Base-by-base conservation (phyloP, 2,329 filamentous ascomycete species). In the Pseudogymnoascus sp. region DNA sequence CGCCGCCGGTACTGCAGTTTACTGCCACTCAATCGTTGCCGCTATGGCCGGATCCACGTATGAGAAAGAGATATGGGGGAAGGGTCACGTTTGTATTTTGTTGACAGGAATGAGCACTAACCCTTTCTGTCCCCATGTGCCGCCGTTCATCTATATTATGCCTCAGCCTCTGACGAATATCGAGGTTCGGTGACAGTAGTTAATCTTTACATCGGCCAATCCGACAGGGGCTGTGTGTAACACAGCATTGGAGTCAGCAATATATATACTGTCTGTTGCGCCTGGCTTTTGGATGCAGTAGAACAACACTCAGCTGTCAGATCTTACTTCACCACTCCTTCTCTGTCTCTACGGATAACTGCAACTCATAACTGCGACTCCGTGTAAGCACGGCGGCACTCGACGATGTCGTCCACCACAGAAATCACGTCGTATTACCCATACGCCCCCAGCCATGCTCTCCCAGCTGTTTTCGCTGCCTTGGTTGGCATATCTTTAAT, bases 401-500 rank as follows among this genome's bases (percentile, higher is more conserved):
- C 47, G 33, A 33, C 47, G 47, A 54, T 54, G 47, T 17, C 29
- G 13, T 54, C 47, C 47, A 54, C 5, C 15, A 11, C 29, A 33
- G 44, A 41, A 41, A 59, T 37, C 57, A 15, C 57, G 26, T 15
- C 39, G 15, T 60, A 60, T 54, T 73, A 72, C 62, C 58, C 62
- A 36, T 74, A 73, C 60, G 41, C 64, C 13, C 73, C 73, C 13
- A 73, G 66, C 57, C 71, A 73, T 68, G 64, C 68, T 6, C 63
- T 74, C 24, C 72, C 73, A 7, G 67, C 68, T 1, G 63, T 73
- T 17, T 74, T 74, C 60, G 69, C 71, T 7, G 68, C 64, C 3
- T 50, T 74, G 3, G 66, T 74, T 17, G 71, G 68, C 29, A 54
- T 69, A 37, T 74, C 72, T 8, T 62, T 73, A 4, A 4, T 69